Percentiles rank a stretch among this genome's conserved stretches.
phyloP scores from a whole-genome alignment of 148 eudicot genomes.

The Bassia scoparia region DNA sequence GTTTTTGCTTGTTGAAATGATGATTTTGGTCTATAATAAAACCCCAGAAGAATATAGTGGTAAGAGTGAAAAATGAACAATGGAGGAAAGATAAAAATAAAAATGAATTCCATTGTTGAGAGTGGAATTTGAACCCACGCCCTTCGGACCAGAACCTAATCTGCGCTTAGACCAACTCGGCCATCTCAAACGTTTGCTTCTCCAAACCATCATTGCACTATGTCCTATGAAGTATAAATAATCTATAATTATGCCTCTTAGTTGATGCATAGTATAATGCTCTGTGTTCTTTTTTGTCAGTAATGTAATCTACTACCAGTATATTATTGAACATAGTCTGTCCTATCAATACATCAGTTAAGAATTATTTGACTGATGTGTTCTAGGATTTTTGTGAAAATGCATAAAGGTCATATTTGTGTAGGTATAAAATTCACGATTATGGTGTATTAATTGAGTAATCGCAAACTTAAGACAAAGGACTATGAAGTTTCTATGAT shows the following conservation, averaged over 20 bases:
- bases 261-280: neutral
- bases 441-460: neutral
- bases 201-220: neutral
- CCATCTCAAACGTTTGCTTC: constrained; percentile 65
- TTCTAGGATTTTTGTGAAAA: neutral
- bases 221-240: neutral
- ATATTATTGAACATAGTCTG: too few relatives aligned
- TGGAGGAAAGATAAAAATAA: neutral
- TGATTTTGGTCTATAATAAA: neutral
- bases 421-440: neutral
- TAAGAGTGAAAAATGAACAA: neutral
- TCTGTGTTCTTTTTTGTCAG: neutral
- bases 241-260: neutral
- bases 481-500: neutral
- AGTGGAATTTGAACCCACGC: constrained; percentile 99
- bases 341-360: too few relatives aligned
- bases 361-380: neutral
- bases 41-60: too few relatives aligned
- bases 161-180: constrained; percentile 99
- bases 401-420: neutral
- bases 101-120: constrained; percentile 50
- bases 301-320: neutral
- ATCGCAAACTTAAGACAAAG: neutral
- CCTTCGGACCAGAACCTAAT: constrained; percentile 99
- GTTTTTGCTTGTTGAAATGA: neutral